Base-by-base conservation (phyloP, 148 eudicot species). In the Persicaria tinctoria region DNA sequence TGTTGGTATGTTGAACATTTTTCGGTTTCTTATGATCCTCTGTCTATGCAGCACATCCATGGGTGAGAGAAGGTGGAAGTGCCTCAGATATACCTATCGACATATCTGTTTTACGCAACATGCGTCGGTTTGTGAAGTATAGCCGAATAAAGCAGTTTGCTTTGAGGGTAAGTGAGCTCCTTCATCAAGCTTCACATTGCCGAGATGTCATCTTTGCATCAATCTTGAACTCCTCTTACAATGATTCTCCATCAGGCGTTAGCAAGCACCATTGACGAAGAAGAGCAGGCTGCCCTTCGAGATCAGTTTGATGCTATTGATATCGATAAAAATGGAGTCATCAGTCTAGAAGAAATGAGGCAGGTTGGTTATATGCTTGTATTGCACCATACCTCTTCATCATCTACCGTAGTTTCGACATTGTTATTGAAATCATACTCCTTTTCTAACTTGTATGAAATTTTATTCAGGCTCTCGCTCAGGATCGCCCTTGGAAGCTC, bases 291-390 rank as follows among this genome's bases (percentile, higher is more conserved):
- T 80, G 88, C 89, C 79, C 86, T 94, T 20, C 82, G 90, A 14
- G 98, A 94, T 82, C 98, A 94, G 81, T 94, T 94, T 80, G 93
- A 88, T 82, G 98, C 97, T 51, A 94, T 91, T 75, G 98, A 94
- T 76, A 85, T 86, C 60, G 97, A 94, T 76, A 94, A 91, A 83
- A 94, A 82, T 87, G 98, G 98, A 46, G 79, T 82, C 74, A 94
- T 94, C 56, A 94, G 96, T 82, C 96, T 94, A 64, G 97, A 91
- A 81, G 98, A 94, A 85, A 91, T 94, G 98, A 90, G 97, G 80
- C 93, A 85, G 96, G 98, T 91, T 56, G 53, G 75, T 75, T 76
- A 8, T 64, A 38, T 64, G 14, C 41, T 48, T 48, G 54, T 18
- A 18, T 12, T 63, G 13, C 70, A 16, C 5, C 8, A 20, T 60